Base-by-base conservation (phyloP, 148 eudicot genomes). In the Linanthus parryae region DNA sequence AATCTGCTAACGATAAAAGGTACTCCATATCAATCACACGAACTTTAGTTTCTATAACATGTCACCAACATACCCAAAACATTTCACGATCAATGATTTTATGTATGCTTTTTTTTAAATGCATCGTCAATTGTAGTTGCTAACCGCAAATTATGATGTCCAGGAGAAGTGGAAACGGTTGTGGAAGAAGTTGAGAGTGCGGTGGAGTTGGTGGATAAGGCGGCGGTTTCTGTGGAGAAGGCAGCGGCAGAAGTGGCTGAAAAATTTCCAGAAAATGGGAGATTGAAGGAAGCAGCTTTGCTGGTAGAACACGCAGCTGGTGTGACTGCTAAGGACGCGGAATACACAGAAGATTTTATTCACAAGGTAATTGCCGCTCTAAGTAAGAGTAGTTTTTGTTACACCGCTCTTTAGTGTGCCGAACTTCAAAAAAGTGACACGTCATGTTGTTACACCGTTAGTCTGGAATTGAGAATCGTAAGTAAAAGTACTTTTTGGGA, bases 201-300 rank as follows among this genome's bases (percentile, higher is more conserved):
- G 57, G 91, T 81, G 7, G 88, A 82, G 63, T 72, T 70, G 62
- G 83, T 89, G 47, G 95, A 82, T 17, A 82, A 77, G 59, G 85
- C 80, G 48, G 91, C 95, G 0, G 62, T 57, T 4, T 68, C 64
- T 56, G 57, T 79, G 19, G 97, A 90, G 60, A 73, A 72, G 56
- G 62, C 75, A 22, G 63, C 84, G 11, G 77, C 67, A 14, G 78
- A 69, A 15, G 73, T 80, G 43, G 88, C 80, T 3, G 72, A 72
- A 26, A 43, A 60, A 10, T 68, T 80, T 39, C 86, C 89, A 0
- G 74, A 72, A 13, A 68, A 73, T 41, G 59, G 70, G 23, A 61
- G 65, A 56, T 21, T 85, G 18, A 85, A 90, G 48, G 71, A 82
- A 59, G 76, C 76, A 2, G 95, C 75, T 64, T 49, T 67, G 49